Base-by-base conservation (phyloP, 306 rosid genomes). In the Cucumis cinereus region DNA sequence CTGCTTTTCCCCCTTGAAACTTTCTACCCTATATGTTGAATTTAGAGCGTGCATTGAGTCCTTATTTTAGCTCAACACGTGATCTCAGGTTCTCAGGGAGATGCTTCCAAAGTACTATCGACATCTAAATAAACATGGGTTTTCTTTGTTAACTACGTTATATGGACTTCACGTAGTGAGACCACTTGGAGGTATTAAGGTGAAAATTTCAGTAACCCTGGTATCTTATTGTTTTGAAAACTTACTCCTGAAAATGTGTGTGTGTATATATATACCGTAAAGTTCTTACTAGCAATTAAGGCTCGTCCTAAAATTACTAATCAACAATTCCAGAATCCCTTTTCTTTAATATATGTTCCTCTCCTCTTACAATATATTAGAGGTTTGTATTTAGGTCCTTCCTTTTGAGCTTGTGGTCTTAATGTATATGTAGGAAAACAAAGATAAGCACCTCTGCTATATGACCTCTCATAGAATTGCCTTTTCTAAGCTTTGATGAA, bases 101-200 rank as follows among this genome's bases (percentile, higher is more conserved):
- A 81, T 79, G 80, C 84, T 86, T 75, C 84, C 89, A 41, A 83
- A 77, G 74, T 86, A 83, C 74, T 81, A 86, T 82, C 59, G 36
- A 16, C 89, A 86, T 81, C 52, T 83, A 20, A 62, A 55, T 62
- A 79, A 77, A 77, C 36, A 73, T 41, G 79, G 77, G 22, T 64
- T 61, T 33, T 83, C 89, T 28, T 30, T 86, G 66, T 61, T 86
- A 55, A 62, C 40, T 23, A 81, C 79, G 73, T 43, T 83, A 35
- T 86, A 73, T 62, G 89, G 89, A 77, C 84, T 86, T 79, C 87
- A 86, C 23, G 74, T 53, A 68, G 64, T 86, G 38, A 83, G 75
- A 78, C 80, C 83, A 10, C 14, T 33, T 15, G 87, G 89, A 43
- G 89, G 87, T 73, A 38, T 22, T n/a, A 83, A 86, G 89, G 89